Base-by-base conservation (phyloP, 106 monocot genomes). In the Posidonia australis region DNA sequence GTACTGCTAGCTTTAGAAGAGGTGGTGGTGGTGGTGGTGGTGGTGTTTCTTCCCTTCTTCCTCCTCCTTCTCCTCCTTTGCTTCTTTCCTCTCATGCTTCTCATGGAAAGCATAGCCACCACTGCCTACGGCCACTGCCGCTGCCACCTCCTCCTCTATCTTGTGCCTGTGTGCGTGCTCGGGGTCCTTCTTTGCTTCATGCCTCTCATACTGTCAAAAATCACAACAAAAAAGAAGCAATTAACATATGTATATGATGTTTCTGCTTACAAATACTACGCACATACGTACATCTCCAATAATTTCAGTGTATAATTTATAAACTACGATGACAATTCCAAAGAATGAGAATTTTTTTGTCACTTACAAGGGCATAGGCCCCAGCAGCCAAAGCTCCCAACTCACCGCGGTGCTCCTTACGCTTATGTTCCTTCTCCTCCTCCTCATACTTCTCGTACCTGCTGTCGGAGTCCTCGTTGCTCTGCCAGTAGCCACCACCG, bases 111-210 rank as follows among this genome's bases (percentile, higher is more conserved):
- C 78, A 20, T 77, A 88, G 13, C 88, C 88, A 0, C 76, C 88
- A 51, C 65, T 21, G 13, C 67, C 84, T 1, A 84, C 77, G 5
- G 67, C 81, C 5, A 47, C 76, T 0, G 67, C 69, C 1, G 76
- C 81, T 0, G 84, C 84, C 0, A 84, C 24, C 70, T 88, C 88
- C 74, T 88, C 88, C 78, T 88, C 83, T 7, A 80, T 55, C 77
- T 83, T 84, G 77, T 88, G 88, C 76, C 46, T 69, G 51, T 79
- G 81, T 1, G 84, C 84, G 70, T 88, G 58, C 78, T 88, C 88
- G 9, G 84, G 81, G 63, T 84, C 70, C 65, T 84, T 88, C 77
- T 88, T 84, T 0, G 70, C 52, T 77, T 84, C 55, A 32, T 88
- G 88, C 76, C 84, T 88, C 84, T 88, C 88, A 18, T 88, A 79